Percentiles rank a stretch among this genome's conserved stretches.
Conservation (phyloP, 345 rosid genomes). For the Moringa oleifera region DNA sequence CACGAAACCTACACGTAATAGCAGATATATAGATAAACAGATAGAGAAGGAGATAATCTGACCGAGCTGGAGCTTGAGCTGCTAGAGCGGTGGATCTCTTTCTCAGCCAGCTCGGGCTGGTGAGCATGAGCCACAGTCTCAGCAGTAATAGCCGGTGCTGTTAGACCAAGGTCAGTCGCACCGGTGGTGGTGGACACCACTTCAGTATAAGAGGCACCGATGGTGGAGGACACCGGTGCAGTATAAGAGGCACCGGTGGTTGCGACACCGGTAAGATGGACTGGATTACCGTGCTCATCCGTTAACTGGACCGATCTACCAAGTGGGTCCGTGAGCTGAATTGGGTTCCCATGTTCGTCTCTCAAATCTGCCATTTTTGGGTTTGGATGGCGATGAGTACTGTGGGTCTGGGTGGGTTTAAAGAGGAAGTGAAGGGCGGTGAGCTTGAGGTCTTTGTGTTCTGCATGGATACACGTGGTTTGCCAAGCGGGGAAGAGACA, state of each 20-base stretch:
- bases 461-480: too few relatives aligned
- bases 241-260: slow-evolving; percentile 14
- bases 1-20: not conserved
- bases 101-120: slow-evolving; percentile 21
- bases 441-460: too few relatives aligned
- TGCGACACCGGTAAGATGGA: slow-evolving; percentile 54
- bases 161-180: too few relatives aligned
- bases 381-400: not conserved
- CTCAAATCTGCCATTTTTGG: slow-evolving; percentile 44
- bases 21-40: not conserved
- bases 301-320: slow-evolving; percentile 54
- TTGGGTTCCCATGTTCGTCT: slow-evolving; percentile 54
- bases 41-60: slow-evolving; percentile 14
- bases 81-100: slow-evolving; percentile 33
- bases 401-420: too few relatives aligned
- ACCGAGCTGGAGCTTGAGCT: slow-evolving; percentile 56
- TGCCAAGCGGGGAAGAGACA: too few relatives aligned
- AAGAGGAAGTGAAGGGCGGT: too few relatives aligned
- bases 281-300: slow-evolving; percentile 59
- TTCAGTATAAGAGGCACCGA: not conserved
- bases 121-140: slow-evolving; percentile 7
- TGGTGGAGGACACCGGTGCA: not conserved
- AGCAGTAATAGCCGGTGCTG: slow-evolving; percentile 15
- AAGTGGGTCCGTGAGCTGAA: slow-evolving; percentile 40
- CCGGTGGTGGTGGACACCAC: not conserved